These are phyloP conservation scores for Puccinia horiana DNA, from an alignment of 1,284 basidiomycete genomes.

Conservation along the genomic window DNA sequence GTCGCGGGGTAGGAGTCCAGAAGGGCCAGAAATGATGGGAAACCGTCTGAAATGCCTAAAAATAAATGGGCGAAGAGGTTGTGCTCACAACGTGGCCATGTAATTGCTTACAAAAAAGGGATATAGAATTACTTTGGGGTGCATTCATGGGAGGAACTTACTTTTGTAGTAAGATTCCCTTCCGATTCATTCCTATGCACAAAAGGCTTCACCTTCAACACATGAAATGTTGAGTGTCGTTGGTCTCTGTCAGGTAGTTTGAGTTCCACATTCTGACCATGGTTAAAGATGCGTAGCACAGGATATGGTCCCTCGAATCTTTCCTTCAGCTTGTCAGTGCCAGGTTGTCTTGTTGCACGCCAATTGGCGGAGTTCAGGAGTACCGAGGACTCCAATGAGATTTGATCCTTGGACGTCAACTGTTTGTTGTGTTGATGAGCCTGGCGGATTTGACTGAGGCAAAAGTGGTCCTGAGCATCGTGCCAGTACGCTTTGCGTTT, in stretches of 20 bases:
- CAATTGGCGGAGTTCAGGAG: not conserved
- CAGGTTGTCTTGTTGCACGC: not conserved
- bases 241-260: not conserved
- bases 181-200: no score
- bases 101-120: no score
- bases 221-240: not conserved
- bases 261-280: not conserved
- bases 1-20: no score
- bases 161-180: no score
- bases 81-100: no score
- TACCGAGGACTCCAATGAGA: not conserved
- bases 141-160: no score
- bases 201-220: not conserved
- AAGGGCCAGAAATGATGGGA: no score
- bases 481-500: not conserved
- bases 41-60: no score
- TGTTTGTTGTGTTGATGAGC: not conserved
- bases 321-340: not conserved
- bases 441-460: not conserved
- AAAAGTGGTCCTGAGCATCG: not conserved
- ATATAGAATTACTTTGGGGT: no score
- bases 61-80: no score
- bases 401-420: not conserved
- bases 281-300: not conserved
- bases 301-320: not conserved